Evolutionary conservation across 75 land plant genomes (phyloP).

Genomic region (Sequoiadendron giganteum): DNA sequence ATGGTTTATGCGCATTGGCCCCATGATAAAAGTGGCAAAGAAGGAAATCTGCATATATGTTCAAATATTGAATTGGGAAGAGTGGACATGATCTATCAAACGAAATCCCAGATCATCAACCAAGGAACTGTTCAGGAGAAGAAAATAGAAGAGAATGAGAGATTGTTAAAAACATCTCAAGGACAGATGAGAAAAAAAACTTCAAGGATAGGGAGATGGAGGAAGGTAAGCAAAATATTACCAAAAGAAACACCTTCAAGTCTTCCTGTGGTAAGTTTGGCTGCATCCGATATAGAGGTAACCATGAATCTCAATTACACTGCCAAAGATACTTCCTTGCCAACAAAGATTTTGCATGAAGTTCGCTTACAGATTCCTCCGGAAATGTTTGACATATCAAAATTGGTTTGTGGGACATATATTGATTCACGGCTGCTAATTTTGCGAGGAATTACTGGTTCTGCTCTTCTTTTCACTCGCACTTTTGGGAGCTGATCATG

Average conservation of each 20-base stretch:
- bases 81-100: conserved; percentile 50
- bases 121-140: conserved; percentile 17
- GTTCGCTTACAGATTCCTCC: conserved; percentile 70
- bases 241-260: conserved; percentile 49
- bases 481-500: neutral
- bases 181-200: conserved; percentile 16
- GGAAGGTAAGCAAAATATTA: conserved; percentile 24
- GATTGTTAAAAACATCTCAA: conserved; percentile 13
- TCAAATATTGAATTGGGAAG: conserved; percentile 33
- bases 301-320: conserved; percentile 51
- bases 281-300: conserved; percentile 59
- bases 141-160: neutral
- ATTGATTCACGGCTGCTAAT: conserved; percentile 71
- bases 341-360: conserved; percentile 47
- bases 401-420: conserved; percentile 84
- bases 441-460: conserved; percentile 67
- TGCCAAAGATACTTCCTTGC: conserved; percentile 14
- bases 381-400: conserved; percentile 82
- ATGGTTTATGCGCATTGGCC: conserved; percentile 57
- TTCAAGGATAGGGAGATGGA: conserved; percentile 31
- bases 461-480: conserved; percentile 68
- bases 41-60: conserved; percentile 46
- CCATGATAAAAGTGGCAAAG: conserved; percentile 63
- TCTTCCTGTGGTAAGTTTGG: conserved; percentile 65
- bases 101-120: conserved; percentile 18